Evolutionary conservation across 495 filamentous ascomycete species (phyloP), one percentile per base, ranked within the genome.

Genomic region (Cercophora newfieldiana): DNA sequence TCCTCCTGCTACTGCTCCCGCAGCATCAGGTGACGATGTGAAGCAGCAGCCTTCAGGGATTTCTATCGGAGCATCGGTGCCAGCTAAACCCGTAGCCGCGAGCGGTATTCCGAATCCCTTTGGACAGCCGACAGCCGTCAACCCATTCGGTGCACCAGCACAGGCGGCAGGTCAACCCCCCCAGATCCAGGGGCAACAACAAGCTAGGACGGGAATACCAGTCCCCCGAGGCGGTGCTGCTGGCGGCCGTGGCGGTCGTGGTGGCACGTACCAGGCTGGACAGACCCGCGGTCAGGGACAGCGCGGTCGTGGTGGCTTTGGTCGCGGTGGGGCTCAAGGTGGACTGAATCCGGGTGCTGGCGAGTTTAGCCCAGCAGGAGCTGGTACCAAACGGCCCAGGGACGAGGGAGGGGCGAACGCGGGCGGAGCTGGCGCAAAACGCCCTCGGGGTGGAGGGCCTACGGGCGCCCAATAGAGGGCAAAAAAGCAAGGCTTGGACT

Each of bases 311-410:
- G 72, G 73, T 33, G 71, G 71, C 1, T 72, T 74, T 30, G 64
- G 56, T 22, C 60, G 66, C 16, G 64, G 70, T n/a, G 68, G 61
- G 21, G 61, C 55, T 3, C 67, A 58, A 5, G 68, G 50, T 2
- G 50, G 68, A 3, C 19, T 75, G 65, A 75, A 75, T 31, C 73
- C 73, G 2, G 22, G 58, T 65, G 73, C 73, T 16, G 73, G 73
- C 1, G 73, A 75, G 30, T 75, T 75, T 24, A 71, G 33, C 18
- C 73, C 73, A 4, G 54, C 33, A 19, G 66, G 51, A 24, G 66
- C 71, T 2, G 73, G 73, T 19, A 71, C 69, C 59, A 75, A 75
- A 67, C 62, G 73, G 51, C 73, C 69, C 14, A 62, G 73, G 25
- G 72, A 59, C 12, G 61, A 68, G 28, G 30, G 22, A 25, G 64